Evolutionary conservation across 345 rosid genomes (phyloP), one percentile per base, ranked within the genome.

Genomic region (Brassica rapa): DNA sequence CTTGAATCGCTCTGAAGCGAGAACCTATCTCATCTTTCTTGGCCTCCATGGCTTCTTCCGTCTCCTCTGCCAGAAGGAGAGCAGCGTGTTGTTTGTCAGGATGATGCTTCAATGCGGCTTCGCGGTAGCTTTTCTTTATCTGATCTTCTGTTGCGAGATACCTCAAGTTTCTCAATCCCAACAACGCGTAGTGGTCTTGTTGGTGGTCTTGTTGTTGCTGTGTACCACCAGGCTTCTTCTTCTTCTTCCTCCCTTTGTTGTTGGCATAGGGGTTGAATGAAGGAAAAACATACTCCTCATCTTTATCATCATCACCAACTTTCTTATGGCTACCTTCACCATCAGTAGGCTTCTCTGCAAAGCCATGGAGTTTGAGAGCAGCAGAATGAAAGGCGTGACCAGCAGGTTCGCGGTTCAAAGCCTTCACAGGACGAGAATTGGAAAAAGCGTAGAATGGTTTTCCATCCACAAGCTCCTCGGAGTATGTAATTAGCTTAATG

Each of bases 101-200:
- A 83, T 93, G 99, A 82, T 91, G 84, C 89, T 86, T 89, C 88
- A 96, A 60, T 7, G 99, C 99, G 71, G 94, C 93, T 81, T 96
- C 98, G 6, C 96, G 91, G 64, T 93, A 96, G 63, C 90, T 88
- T 83, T 85, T 93, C 75, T 89, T 88, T 55, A 96, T 96, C 88
- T 93, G 99, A 72, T 96, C 99, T 85, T 96, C 97, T 0, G 97
- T 90, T n/a, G 98, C 97, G 82, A 93, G 98, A 68, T 96, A 96
- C 71, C 99, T 86, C 69, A 93, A 80, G 85, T 90, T 95, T 82
- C 93, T 77, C 89, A 96, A 87, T 57, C 98, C 98, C 87, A 93
- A 62, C 81, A 93, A 67, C 0, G 97, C 97, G 85, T 96, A 96
- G 81, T 90, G 98, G 87, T 95, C 99, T 76, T 93, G 97, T 71